Evolutionary conservation across 2,329 filamentous ascomycete species (phyloP), one percentile per base, ranked within the genome.

Genomic region (Magnaporthiopsis poae): DNA sequence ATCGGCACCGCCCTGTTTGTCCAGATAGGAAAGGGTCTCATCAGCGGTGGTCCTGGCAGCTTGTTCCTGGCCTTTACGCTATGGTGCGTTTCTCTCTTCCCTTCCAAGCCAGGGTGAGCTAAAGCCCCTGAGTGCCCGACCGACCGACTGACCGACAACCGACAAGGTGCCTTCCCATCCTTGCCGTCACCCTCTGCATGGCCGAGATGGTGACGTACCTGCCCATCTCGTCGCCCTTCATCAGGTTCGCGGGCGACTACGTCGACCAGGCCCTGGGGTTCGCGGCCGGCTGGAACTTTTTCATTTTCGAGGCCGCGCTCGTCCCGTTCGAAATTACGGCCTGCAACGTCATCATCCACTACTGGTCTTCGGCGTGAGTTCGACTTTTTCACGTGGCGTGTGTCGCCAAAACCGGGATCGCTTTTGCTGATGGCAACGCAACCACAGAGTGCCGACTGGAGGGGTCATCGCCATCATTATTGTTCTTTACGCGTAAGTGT

Each of bases 191-290:
- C 21, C 36, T 64, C 36, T 64, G 63, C 73, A 85, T 90, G 78
- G 87, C 88, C 15, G 90, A 92, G 74, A 91, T 92, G 88, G 89
- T 90, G 9, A 90, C 88, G 0, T 91, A 89, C 69, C 79, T 91
- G 2, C 90, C 90, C 9, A 90, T 92, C 66, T 90, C 88, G 0
- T 91, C 88, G 60, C 89, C 89, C 0, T 92, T 93, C 74, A 90
- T 92, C 73, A 86, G 88, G 33, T 91, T 92, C 71, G 90, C 90
- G 4, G 88, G 89, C 18, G 84, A 88, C 62, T 92, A 86, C 70
- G 88, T 92, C 36, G 89, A 92, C 70, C 88, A 91, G 69, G 88
- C 89, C 2, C 89, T 92, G 68, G 88, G 88, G 0, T 88, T 90
- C 67, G 88, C 88, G 8, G 84, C 87, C 1, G 89, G 89, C 5